Evolutionary conservation across 2,329 filamentous ascomycete species (phyloP).

Genomic region (Alternaria arborescens): DNA sequence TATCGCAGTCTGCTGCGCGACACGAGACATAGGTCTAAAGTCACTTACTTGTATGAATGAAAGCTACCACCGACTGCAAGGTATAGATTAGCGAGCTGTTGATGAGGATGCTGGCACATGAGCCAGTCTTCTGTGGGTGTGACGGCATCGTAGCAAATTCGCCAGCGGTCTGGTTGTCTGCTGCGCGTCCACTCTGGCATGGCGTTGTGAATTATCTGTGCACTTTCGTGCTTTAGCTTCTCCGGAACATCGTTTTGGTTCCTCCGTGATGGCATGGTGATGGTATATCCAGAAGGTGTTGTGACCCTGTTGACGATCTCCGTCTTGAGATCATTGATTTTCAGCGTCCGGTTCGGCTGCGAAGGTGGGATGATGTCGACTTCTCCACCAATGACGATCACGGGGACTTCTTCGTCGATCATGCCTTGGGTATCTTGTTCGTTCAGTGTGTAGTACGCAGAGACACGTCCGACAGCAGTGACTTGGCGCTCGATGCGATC

Average conservation of each 20-base stretch:
- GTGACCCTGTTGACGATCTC: constrained; percentile 65
- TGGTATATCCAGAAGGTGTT: constrained; percentile 58
- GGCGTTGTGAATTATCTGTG: constrained; percentile 36
- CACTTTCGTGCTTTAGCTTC: constrained; percentile 56
- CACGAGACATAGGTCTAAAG: not conserved
- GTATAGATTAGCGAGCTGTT: constrained; percentile 62
- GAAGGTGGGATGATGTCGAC: constrained; percentile 61
- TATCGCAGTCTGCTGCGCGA: no score
- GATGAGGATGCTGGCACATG: constrained; percentile 62
- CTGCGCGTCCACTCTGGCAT: constrained; percentile 45
- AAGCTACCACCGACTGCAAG: constrained; percentile 69
- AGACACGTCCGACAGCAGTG: constrained; percentile 66
- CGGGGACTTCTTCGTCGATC: constrained; percentile 61
- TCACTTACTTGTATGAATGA: constrained; percentile 65
- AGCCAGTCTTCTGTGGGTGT: constrained; percentile 70
- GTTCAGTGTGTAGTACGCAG: constrained; percentile 65
- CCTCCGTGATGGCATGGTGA: constrained; percentile 61
- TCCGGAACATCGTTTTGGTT: constrained; percentile 56
- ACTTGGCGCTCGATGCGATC: constrained; percentile 62
- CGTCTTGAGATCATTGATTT: constrained; percentile 66
- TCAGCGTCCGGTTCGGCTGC: constrained; percentile 59
- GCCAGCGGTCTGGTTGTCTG: constrained; percentile 54
- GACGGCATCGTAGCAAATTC: constrained; percentile 67
- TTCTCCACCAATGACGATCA: constrained; percentile 60
- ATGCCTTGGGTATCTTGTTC: constrained; percentile 54